Evolutionary conservation across 2,329 filamentous ascomycete species (phyloP).

Genomic region (Colletotrichum abscissum): DNA sequence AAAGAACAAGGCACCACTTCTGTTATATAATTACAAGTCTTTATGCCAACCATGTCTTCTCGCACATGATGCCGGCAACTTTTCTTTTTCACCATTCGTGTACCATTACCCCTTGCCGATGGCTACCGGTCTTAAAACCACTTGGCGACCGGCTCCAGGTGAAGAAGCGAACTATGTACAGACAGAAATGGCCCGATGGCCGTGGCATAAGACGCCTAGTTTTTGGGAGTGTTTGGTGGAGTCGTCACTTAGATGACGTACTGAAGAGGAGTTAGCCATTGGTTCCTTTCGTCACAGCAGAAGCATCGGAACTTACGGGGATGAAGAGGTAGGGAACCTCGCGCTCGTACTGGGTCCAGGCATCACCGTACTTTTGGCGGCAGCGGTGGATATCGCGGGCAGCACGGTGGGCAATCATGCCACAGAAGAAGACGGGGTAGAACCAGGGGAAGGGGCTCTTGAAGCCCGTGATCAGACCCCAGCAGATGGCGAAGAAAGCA

Average conservation of each 20-base stretch:
- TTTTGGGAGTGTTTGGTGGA: neutral
- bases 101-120: neutral
- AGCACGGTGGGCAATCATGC: conserved; percentile 85
- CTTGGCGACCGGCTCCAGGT: neutral
- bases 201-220: neutral
- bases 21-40: conserved; percentile 10
- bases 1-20: neutral
- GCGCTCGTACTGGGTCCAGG: conserved; percentile 84
- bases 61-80: neutral
- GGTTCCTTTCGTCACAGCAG: neutral
- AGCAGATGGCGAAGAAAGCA: conserved; percentile 79
- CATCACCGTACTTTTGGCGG: conserved; percentile 81
- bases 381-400: conserved; percentile 81
- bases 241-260: conserved; percentile 52
- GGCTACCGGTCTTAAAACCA: neutral
- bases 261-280: conserved; percentile 38
- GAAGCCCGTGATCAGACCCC: conserved; percentile 87
- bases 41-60: neutral
- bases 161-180: conserved; percentile 4
- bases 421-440: conserved; percentile 83
- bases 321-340: conserved; percentile 87
- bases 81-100: neutral
- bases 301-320: conserved; percentile 44
- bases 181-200: neutral
- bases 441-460: conserved; percentile 89